A percentile compares a stretch with the other conserved stretches of the same genome.
Evolutionary conservation across 495 filamentous ascomycete species (phyloP).

Genomic region (Aspergillus diversus): DNA sequence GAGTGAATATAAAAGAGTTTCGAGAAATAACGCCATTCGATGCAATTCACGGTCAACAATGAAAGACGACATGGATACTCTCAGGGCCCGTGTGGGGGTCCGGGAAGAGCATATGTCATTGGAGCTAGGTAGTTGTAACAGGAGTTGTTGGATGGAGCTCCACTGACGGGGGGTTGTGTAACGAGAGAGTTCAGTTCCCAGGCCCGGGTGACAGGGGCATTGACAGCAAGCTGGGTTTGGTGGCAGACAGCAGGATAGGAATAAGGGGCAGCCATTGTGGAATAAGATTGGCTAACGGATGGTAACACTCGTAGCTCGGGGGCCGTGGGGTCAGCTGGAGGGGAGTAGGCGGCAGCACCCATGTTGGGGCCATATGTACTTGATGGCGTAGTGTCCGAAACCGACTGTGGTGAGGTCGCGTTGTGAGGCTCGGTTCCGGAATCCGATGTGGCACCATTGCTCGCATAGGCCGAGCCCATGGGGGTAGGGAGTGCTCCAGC

Average conservation of each 20-base stretch:
- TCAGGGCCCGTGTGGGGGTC: slow-evolving; percentile 29
- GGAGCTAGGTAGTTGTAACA: slow-evolving; percentile 44
- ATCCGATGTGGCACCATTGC: slow-evolving; percentile 45
- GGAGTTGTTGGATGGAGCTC: slow-evolving; percentile 23
- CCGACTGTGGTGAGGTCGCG: slow-evolving; percentile 48
- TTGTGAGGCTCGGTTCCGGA: slow-evolving; percentile 44
- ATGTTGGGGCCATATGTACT: slow-evolving; percentile 37
- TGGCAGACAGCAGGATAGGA: slow-evolving; percentile 44
- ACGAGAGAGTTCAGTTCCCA: slow-evolving; percentile 45
- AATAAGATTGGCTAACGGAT: slow-evolving; percentile 38
- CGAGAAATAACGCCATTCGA: slow-evolving; percentile 22
- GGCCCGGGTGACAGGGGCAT: slow-evolving; percentile 31
- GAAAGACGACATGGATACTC: slow-evolving; percentile 5
- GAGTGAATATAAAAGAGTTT: slow-evolving; percentile 16
- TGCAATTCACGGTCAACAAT: slow-evolving; percentile 14
- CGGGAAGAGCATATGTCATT: slow-evolving; percentile 40
- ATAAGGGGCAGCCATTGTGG: slow-evolving; percentile 33
- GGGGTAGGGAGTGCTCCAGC: slow-evolving; percentile 47
- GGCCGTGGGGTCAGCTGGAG: slow-evolving; percentile 32
- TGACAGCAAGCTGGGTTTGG: slow-evolving; percentile 29
- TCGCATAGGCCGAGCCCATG: slow-evolving; percentile 42
- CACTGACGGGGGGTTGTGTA: slow-evolving; percentile 21
- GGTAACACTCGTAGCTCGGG: slow-evolving; percentile 41
- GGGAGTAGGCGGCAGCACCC: slow-evolving; percentile 32
- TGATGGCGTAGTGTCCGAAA: slow-evolving; percentile 41